Base-by-base conservation (phyloP, 2,329 filamentous ascomycete genomes). In the Xylariaceae sp. region DNA sequence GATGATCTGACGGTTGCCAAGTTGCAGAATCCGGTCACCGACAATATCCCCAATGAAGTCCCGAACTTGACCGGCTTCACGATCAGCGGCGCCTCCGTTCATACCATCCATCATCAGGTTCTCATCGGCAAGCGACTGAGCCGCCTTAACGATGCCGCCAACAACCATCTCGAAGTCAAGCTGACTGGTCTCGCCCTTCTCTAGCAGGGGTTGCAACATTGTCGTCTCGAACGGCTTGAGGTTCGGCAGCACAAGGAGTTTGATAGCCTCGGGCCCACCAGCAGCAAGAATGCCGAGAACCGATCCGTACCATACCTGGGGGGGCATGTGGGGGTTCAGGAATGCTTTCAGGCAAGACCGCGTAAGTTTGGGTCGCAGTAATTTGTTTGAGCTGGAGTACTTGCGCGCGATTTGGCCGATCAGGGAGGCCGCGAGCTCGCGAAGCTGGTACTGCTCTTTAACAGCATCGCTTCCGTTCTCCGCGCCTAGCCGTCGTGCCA, bases 261-360 rank as follows among this genome's bases (percentile, higher is more conserved):
- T 77, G 34, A 84, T 76, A 7, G 79, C 78, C 64, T 83, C 80
- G 19, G 78, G 73, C 0, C 80, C 91, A 22, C 91, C 90, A 21
- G 95, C 86, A 1, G 86, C 84, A 1, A 86, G 79, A 2, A 99
- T 76, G 1, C 92, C 92, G 29, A 85, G 81, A 19, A 99, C 80
- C 6, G 92, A 90, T 42, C 94, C 94, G 68, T 94, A 99, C 65
- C 96, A 89, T 1, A 92, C 87, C 1, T 88, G 84, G 0, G 91
- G 81, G 0, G 91, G 85, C 66, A 92, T 90, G 41, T 85, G 84
- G 0, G 90, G 89, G 65, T 96, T 92, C 29, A 99, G 80, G 70
- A 96, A 92, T 65, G 88, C 85, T 73, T 96, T 96, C 32, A 97
- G 80, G 66, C 91, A 96, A 0, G 92, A 94, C n/a, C 94, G 83